Evolutionary conservation across 257 asterid species (phyloP), one percentile per base, ranked within the genome.

Genomic region (Phtheirospermum japonicum): DNA sequence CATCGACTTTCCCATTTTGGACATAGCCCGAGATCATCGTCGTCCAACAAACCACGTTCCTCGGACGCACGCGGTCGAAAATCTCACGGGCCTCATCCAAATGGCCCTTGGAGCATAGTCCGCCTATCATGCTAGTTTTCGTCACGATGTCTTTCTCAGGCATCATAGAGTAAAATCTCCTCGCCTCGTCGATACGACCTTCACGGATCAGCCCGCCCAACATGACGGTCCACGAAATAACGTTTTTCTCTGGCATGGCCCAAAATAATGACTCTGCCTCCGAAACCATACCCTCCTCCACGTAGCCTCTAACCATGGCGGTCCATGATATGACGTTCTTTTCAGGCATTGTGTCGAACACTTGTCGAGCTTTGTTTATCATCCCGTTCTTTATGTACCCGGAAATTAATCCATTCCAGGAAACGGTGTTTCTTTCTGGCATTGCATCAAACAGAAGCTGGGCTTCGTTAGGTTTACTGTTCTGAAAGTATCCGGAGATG

Each of bases 161-260:
- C 89, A 85, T 88, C 80, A 67, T 52, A 19, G 65, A 54, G 54
- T 76, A 85, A 59, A 83, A 81, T 62, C 64, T 81, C 66, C 61
- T 63, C 8, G 89, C 89, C 26, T 87, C 95, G 42, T 78, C 83
- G 28, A 81, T 55, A 68, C 74, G 69, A 65, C 80, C 73, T 36
- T 73, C 86, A 43, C 66, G 73, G 65, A 83, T 75, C 74, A 85
- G 70, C 46, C 89, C 96, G 48, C 85, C 85, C 65, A 85, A 69
- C 94, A 88, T 83, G 48, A 88, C 94, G 2, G 91, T 77, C 89
- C 90, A 85, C 4, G 96, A 85, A 61, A 88, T 80, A 9, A 78
- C 86, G 52, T 88, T 88, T 81, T 71, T 88, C 67, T 73, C 92
- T 0, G 95, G 89, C 89, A 88, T 88, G 71, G 52, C 70, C 84